Evolutionary conservation across 495 filamentous ascomycete species (phyloP), one percentile per base, ranked within the genome.

Genomic region (Pyrenopolyporus hunteri): DNA sequence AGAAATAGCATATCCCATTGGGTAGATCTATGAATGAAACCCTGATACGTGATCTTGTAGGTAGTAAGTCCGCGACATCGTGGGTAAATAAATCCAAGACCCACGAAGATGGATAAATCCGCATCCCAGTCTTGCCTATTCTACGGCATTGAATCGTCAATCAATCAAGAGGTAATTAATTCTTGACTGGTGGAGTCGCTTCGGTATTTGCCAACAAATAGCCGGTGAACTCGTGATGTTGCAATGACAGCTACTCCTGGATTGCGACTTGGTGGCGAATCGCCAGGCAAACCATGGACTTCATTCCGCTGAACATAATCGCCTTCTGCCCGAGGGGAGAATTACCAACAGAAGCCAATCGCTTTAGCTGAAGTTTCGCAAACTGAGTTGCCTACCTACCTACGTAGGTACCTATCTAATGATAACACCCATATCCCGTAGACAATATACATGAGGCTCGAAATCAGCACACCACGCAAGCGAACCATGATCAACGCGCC

Each of bases 51-150:
- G n/a, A 25, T 42, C 19, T 43, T 26, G 7, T 36, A 14, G 28
- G n/a, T n/a, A 31, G 17, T 35, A 44, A 49, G 8, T 23, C 52
- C 47, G 39, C 48, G 33, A 51, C 53, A 36, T 43, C 46, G 37
- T 43, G 55, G 55, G 10, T 59, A 59, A 64, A n/a, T n/a, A n/a
- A 49, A 45, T 55, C 47, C n/a, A 42, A 9, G 25, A 19, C 39
- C 40, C 37, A 17, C 43, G 44, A 14, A 37, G 29, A 46, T 58
- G 60, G 53, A 43, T 64, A 54, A 53, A 53, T 63, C 52, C 47
- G 23, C 59, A 20, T 39, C 32, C 45, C 46, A 57, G 36, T 29
- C 22, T 32, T 32, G 19, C 19, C 23, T 42, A 28, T 22, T 52
- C 19, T 26, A 33, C 14, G 44, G 50, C 44, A 39, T 10, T 43